A percentile compares a stretch with the other conserved stretches of the same genome.
Evolutionary conservation across 352 stramenopile genomes (phyloP).

Genomic region (Phytopythium aichiense): DNA sequence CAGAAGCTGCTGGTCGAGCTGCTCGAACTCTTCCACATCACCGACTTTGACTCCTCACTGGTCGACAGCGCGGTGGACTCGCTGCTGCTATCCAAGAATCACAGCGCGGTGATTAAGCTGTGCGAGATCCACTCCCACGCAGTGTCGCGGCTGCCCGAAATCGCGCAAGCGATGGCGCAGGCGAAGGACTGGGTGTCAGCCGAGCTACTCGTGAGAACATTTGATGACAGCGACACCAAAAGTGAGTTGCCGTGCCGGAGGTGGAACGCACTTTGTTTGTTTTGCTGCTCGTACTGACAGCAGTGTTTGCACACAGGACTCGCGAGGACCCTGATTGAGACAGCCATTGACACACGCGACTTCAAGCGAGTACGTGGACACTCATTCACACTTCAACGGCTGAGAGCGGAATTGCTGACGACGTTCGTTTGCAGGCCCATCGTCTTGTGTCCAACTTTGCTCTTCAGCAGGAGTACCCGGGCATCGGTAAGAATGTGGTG

Average conservation of each 20-base stretch:
- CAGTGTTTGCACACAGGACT: constrained; percentile 16
- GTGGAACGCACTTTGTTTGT: neutral
- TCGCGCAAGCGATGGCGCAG: constrained; percentile 34
- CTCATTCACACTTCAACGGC: neutral
- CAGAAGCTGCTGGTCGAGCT: constrained; percentile 57
- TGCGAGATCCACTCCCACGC: constrained; percentile 25
- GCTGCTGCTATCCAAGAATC: constrained; percentile 36
- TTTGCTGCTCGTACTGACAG: neutral
- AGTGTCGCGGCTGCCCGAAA: constrained; percentile 27
- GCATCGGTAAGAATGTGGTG: constrained; percentile 30
- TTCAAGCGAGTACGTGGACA: constrained; percentile 45
- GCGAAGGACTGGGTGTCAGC: constrained; percentile 61
- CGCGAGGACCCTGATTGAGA: constrained; percentile 37
- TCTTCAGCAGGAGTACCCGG: constrained; percentile 46
- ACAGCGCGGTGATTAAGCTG: constrained; percentile 51
- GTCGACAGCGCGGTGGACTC: constrained; percentile 17
- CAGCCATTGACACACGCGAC: constrained; percentile 44
- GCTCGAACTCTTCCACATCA: constrained; percentile 51
- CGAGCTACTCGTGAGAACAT: constrained; percentile 42
- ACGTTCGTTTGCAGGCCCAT: constrained; percentile 29
- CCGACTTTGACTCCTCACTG: constrained; percentile 17
- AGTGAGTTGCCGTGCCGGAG: neutral
- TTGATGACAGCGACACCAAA: constrained; percentile 10
- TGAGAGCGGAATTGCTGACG: neutral
- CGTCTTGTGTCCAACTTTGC: constrained; percentile 47